phyloP scores from a whole-genome alignment of 331 rosid species.

The Pyrus hybrid region DNA sequence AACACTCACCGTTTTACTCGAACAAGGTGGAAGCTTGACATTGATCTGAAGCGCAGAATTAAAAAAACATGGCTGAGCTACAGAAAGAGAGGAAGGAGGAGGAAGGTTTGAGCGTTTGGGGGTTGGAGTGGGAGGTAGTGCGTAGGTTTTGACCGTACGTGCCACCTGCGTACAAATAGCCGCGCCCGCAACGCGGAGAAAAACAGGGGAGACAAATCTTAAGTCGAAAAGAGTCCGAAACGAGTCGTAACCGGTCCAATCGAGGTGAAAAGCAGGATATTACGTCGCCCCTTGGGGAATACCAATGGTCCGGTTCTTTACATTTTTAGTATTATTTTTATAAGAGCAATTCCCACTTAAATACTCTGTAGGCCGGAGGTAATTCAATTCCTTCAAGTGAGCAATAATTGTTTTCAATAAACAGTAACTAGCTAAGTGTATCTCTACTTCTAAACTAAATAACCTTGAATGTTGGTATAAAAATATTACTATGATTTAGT shows the following conservation, averaged over 20 bases:
- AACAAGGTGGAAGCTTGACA: neutral
- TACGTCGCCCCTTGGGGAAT: neutral
- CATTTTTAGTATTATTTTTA: neutral
- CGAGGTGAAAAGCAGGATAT: constrained; percentile 24
- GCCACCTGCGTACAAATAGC: constrained; percentile 2
- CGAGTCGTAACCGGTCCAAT: constrained; percentile 18
- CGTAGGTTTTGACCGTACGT: neutral
- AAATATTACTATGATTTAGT: too few species aligned
- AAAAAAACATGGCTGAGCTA: neutral
- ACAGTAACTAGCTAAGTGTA: too few species aligned
- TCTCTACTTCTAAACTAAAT: too few species aligned
- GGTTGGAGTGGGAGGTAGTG: neutral
- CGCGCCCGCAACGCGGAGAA: constrained; percentile 7
- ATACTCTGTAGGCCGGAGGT: too few species aligned
- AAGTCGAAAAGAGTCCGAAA: neutral
- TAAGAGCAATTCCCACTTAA: too few species aligned
- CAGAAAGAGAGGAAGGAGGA: constrained; percentile 17
- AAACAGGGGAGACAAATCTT: neutral
- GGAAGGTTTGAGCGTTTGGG: neutral
- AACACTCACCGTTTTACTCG: constrained; percentile 21
- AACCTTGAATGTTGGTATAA: too few species aligned
- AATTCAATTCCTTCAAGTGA: too few species aligned
- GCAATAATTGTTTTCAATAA: rapidly evolving
- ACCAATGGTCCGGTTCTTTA: neutral
- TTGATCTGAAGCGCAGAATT: constrained; percentile 4